These are phyloP conservation scores for Pichia sp. DNA, from an alignment of 1,139 yeast species.

Conservation along the genomic window DNA sequence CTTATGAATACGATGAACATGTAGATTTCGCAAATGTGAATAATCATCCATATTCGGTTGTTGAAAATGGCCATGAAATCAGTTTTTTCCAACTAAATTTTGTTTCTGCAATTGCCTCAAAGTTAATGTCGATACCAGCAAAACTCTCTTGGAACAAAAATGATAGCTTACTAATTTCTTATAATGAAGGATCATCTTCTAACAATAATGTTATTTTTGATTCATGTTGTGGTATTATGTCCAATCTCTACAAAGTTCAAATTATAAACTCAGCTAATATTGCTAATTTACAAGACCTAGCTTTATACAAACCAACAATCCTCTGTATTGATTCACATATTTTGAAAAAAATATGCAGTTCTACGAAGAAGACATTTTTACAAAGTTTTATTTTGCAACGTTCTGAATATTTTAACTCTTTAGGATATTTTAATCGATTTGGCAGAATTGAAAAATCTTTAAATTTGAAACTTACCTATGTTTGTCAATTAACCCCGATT, in stretches of 20 bases:
- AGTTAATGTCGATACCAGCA: conserved; percentile 52
- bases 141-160: conserved; percentile 34
- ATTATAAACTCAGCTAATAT: conserved; percentile 9
- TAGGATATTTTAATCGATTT: conserved; percentile 35
- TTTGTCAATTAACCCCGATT: conserved; percentile 15
- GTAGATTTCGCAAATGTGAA: conserved; percentile 20
- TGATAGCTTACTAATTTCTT: conserved; percentile 42
- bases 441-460: conserved; percentile 24
- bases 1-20: conserved; percentile 19
- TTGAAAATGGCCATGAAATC: conserved; percentile 22
- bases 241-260: conserved; percentile 17
- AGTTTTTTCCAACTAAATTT: conserved; percentile 54
- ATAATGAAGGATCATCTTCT: conserved; percentile 14
- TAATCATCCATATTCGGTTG: conserved; percentile 33
- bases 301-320: conserved; percentile 18
- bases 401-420: conserved; percentile 24
- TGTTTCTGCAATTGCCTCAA: conserved; percentile 58
- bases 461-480: conserved; percentile 20
- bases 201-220: conserved; percentile 23
- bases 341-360: conserved; percentile 11
- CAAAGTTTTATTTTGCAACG: conserved; percentile 18
- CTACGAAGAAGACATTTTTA: conserved; percentile 10
- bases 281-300: conserved; percentile 8
- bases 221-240: conserved; percentile 24
- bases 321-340: conserved; percentile 17